Base-by-base conservation (phyloP, 345 rosid genomes). In the Mallotus nudiflorus region DNA sequence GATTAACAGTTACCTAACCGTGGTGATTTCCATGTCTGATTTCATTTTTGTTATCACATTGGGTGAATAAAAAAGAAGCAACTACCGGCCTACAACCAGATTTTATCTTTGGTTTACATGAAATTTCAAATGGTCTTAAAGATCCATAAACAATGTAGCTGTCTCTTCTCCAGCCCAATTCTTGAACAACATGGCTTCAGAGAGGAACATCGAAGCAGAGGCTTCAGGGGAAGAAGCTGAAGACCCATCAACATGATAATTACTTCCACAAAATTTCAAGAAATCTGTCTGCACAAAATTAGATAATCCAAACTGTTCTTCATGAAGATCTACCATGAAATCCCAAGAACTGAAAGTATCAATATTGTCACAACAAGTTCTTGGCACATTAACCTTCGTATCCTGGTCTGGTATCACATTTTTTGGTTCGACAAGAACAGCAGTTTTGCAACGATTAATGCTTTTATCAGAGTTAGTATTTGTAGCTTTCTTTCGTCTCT, bases 171-270 rank as follows among this genome's bases (percentile, higher is more conserved):
- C 18, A 35, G 59, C 5, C 78, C 74, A 77, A 51, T 50, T 27
- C 56, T 39, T 48, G 51, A 74, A 61, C n/a, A n/a, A n/a, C 49
- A 65, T n/a, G 40, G 78, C 81, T 16, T 78, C 77, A 0, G 77
- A 49, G 3, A 71, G 72, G 56, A 74, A 6, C n/a, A n/a, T n/a
- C n/a, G 24, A 31, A 28, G 42, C 37, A 16, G 63, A 52, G 11
- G 67, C 67, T 3, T 69, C 75, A 1, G 54, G 50, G 20, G 48
- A 25, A 65, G 46, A 37, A 60, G 65, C 24, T 18, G 65, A 10
- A 11, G 29, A 35, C 56, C 56, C 56, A 22, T 52, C 20, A 8
- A 22, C 24, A 53, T 5, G 5, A 55, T 27, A 16, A 13, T 27
- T 57, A 19, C 9, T 57, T 5, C 28, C 35, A 15, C 39, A 14